Conservation (phyloP, 257 asterid genomes). For the Euphrasia confusa region DNA sequence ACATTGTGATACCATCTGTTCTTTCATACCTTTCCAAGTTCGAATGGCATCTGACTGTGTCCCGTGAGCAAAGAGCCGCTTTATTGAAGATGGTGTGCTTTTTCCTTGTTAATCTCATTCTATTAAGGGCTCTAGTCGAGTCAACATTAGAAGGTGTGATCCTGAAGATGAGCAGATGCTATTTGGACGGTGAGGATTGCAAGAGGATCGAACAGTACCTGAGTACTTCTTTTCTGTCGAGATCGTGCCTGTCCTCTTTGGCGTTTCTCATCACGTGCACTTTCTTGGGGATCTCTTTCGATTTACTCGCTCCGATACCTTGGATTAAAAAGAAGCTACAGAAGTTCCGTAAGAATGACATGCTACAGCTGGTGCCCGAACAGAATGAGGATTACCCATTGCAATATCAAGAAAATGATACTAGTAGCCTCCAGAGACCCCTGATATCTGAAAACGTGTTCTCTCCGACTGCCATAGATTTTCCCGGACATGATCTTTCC, state of each 20-base stretch:
- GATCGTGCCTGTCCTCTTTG: slow-evolving; percentile 84
- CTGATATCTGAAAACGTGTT: slow-evolving; percentile 56
- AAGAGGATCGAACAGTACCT: slow-evolving; percentile 76
- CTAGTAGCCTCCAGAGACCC: slow-evolving; percentile 53
- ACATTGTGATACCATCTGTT: slow-evolving; percentile 77
- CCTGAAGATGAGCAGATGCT: slow-evolving; percentile 88
- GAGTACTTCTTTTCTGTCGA: slow-evolving; percentile 77
- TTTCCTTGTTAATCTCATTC: slow-evolving; percentile 91
- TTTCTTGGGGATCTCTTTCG: slow-evolving; percentile 91
- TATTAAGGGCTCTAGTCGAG: slow-evolving; percentile 84
- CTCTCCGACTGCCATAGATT: slow-evolving; percentile 40
- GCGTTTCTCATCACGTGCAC: slow-evolving; percentile 91
- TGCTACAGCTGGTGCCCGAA: slow-evolving; percentile 96
- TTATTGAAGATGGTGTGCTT: slow-evolving; percentile 93
- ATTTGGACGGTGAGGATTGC: slow-evolving; percentile 98
- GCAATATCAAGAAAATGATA: slow-evolving; percentile 52
- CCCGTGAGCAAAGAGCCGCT: slow-evolving; percentile 94
- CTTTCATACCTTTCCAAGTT: slow-evolving; percentile 92
- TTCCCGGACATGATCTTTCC: slow-evolving; percentile 31
- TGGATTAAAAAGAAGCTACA: slow-evolving; percentile 89
- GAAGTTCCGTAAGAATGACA: slow-evolving; percentile 82
- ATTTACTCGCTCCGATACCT: slow-evolving; percentile 92
- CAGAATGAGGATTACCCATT: slow-evolving; percentile 63
- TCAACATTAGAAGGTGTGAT: slow-evolving; percentile 80
- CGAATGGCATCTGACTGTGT: slow-evolving; percentile 88